These are phyloP conservation scores for Camellia lanceoleosa DNA, from an alignment of 148 eudicot genomes.

Conservation along the genomic window DNA sequence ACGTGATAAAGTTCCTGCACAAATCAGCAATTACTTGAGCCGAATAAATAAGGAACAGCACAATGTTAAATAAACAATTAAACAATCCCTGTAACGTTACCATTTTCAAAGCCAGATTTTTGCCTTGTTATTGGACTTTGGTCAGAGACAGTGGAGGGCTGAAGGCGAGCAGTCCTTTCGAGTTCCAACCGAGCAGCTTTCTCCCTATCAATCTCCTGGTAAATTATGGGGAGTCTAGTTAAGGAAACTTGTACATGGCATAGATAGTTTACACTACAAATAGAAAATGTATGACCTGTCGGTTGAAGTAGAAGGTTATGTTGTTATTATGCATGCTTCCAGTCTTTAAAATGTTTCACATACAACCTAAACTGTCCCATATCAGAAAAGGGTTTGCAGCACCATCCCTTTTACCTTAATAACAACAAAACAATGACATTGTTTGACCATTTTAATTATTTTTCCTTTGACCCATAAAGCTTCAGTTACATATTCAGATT, in stretches of 20 bases:
- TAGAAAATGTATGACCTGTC: neutral
- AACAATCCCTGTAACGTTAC: conserved; percentile 28
- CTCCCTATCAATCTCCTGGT: conserved; percentile 85
- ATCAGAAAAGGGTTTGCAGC: neutral
- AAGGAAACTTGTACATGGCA: neutral
- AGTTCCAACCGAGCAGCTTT: conserved; percentile 74
- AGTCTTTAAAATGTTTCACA: neutral
- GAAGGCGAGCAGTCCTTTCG: conserved; percentile 67
- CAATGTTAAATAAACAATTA: neutral
- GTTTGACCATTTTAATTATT: neutral
- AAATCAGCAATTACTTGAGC: conserved; percentile 9
- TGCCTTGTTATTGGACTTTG: conserved; percentile 51
- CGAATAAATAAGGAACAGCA: neutral
- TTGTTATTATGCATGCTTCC: neutral
- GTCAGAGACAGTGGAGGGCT: conserved; percentile 49
- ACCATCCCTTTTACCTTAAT: too few relatives aligned
- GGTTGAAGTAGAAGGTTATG: neutral
- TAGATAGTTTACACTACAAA: neutral
- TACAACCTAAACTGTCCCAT: neutral
- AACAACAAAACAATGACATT: neutral
- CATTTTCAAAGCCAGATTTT: conserved; percentile 67
- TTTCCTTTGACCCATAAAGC: neutral
- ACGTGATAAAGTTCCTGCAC: conserved; percentile 69
- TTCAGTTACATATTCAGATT: neutral
- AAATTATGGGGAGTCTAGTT: neutral